A percentile compares a stretch with the other conserved stretches of the same genome.
Evolutionary conservation across 768 basidiomycete species (phyloP).

Genomic region (Calocybe cyanea): DNA sequence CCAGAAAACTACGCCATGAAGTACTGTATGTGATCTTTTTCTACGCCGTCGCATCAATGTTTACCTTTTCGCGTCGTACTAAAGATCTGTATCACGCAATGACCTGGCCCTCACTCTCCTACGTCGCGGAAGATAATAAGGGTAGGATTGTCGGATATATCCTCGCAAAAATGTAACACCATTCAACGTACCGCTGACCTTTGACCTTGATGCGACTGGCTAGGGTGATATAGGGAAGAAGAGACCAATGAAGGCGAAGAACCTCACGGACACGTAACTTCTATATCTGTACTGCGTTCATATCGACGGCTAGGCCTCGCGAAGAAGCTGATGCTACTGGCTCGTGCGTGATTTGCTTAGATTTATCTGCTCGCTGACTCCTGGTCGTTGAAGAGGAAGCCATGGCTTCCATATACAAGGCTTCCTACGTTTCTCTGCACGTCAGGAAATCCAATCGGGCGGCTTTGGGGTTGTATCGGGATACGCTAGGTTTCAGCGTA

Average conservation of each 20-base stretch:
- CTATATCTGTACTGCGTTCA: conserved; percentile 89
- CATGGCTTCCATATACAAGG: conserved; percentile 84
- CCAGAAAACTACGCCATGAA: conserved; percentile 92
- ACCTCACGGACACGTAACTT: conserved; percentile 92
- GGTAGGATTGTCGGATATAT: conserved; percentile 95
- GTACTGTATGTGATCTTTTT: conserved; percentile 48
- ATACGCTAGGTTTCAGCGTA: conserved; percentile 88
- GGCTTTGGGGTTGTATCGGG: conserved; percentile 82
- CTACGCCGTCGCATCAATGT: too few relatives aligned
- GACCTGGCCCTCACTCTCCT: conserved; percentile 95
- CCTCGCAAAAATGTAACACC: conserved; percentile 81
- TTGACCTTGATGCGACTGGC: conserved; percentile 12
- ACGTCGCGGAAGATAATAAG: conserved; percentile 88
- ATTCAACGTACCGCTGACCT: conserved; percentile 1
- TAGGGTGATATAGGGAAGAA: conserved; percentile 57
- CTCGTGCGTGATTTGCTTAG: conserved; percentile 55
- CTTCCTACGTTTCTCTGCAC: conserved; percentile 86
- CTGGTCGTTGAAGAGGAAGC: conserved; percentile 63
- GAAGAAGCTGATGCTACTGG: conserved; percentile 92
- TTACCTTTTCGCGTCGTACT: too few relatives aligned
- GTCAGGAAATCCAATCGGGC: conserved; percentile 96
- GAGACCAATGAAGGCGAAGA: conserved; percentile 57
- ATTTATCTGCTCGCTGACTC: not conserved
- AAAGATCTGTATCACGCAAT: conserved; percentile 84
- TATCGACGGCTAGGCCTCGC: conserved; percentile 91